Percentiles rank a stretch among this genome's conserved stretches.
Conservation (phyloP, 108 stramenopile genomes). For the Hondaea fermentalgiana region DNA sequence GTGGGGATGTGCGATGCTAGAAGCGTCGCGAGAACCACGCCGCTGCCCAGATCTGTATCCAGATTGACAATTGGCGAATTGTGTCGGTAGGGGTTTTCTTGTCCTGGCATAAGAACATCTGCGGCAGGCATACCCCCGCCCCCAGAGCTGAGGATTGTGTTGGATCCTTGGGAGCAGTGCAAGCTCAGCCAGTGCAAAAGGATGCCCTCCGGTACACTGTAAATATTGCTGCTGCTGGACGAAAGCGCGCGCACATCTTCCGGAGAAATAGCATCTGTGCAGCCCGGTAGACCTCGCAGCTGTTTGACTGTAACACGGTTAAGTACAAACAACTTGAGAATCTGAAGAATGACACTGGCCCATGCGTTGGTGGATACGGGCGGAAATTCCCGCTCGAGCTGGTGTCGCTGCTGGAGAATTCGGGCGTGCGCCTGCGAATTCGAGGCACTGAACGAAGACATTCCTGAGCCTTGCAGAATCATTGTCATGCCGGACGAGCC, state of each 20-base stretch:
- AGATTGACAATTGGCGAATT: neutral
- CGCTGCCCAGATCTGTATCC: neutral
- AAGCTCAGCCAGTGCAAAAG: slow-evolving; percentile 39
- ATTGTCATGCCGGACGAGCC: neutral
- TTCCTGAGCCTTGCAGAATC: neutral
- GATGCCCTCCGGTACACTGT: slow-evolving; percentile 35
- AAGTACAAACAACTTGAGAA: neutral
- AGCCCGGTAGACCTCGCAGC: neutral
- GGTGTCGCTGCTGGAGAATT: neutral
- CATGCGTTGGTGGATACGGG: neutral
- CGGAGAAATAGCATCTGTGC: neutral
- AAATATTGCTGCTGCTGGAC: slow-evolving; percentile 27
- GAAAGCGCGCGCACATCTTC: neutral
- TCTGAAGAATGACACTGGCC: neutral
- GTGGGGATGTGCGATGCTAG: neutral
- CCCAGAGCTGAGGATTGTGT: neutral
- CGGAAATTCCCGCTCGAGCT: neutral
- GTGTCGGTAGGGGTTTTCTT: neutral
- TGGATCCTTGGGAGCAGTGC: neutral
- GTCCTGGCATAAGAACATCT: neutral
- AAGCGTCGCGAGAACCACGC: neutral
- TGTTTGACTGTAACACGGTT: slow-evolving; percentile 11
- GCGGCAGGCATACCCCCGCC: neutral
- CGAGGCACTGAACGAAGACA: neutral
- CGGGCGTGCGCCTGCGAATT: neutral